Conservation (phyloP, 2,329 filamentous ascomycete genomes). For the Hirsutella thompsonii region DNA sequence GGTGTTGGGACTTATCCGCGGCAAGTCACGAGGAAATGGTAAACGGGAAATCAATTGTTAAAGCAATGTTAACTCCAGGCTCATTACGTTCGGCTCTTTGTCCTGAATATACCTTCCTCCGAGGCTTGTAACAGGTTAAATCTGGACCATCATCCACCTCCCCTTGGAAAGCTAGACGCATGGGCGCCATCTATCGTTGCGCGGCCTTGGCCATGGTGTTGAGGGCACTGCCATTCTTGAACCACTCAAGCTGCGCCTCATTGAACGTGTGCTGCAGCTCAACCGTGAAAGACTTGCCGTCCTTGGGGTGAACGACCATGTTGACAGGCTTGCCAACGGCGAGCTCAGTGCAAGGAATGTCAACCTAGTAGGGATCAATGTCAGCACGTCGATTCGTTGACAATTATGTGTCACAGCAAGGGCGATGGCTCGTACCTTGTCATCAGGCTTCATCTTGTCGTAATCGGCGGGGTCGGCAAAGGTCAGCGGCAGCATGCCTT, state of each 20-base stretch:
- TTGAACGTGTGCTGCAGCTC: conserved; percentile 95
- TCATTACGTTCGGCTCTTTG: too few species aligned
- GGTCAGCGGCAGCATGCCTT: conserved; percentile 88
- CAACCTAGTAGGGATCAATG: conserved; percentile 34
- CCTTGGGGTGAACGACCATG: conserved; percentile 81
- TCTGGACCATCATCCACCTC: too few species aligned
- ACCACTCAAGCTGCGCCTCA: conserved; percentile 96
- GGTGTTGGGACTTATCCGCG: too few species aligned
- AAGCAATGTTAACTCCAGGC: too few species aligned
- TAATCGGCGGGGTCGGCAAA: conserved; percentile 86
- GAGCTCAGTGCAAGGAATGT: conserved; percentile 78
- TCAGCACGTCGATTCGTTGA: conserved; percentile 19
- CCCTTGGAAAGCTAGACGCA: background rate
- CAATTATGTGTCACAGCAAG: conserved; percentile 21
- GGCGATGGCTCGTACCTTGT: conserved; percentile 43
- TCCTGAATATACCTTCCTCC: too few species aligned
- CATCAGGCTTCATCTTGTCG: conserved; percentile 68
- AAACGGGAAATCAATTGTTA: too few species aligned
- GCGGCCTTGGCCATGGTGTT: conserved; percentile 89
- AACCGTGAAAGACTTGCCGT: conserved; percentile 69
- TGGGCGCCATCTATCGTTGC: conserved; percentile 17
- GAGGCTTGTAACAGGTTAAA: too few species aligned
- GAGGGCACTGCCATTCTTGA: conserved; percentile 92
- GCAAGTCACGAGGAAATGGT: too few species aligned
- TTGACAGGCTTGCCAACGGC: conserved; percentile 88